Evolutionary conservation across 805 yeast species (phyloP).

Genomic region (Torulaspora franciscae): DNA sequence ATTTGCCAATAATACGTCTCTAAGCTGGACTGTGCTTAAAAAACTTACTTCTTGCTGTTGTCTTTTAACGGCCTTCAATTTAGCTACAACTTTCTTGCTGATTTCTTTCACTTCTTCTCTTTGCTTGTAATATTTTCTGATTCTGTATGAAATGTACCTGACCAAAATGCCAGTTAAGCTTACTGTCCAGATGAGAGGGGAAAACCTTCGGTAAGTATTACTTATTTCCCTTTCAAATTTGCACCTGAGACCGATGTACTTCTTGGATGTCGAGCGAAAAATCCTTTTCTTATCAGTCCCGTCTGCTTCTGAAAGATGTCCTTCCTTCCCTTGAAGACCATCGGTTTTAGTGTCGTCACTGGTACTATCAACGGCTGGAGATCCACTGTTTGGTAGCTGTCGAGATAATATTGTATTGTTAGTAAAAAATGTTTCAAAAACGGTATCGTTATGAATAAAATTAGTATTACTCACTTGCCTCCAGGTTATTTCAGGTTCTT

Average conservation of each 20-base stretch:
- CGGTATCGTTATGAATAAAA: conserved; percentile 5
- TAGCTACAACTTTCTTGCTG: conserved; percentile 45
- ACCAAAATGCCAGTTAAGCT: conserved; percentile 15
- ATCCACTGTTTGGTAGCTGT: conserved; percentile 29
- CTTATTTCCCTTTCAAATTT: conserved; percentile 50
- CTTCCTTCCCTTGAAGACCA: conserved; percentile 38
- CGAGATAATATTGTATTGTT: conserved; percentile 24
- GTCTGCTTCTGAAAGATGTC: conserved; percentile 35
- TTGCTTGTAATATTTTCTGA: conserved; percentile 38
- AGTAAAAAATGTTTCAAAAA: conserved; percentile 11
- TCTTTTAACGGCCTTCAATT: conserved; percentile 45
- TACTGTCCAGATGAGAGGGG: conserved; percentile 16
- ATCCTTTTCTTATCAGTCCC: conserved; percentile 40
- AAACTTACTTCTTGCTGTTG: conserved; percentile 29
- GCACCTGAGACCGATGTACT: conserved; percentile 55
- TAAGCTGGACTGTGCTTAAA: conserved; percentile 64
- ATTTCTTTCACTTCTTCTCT: conserved; percentile 43
- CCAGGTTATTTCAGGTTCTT: conserved; percentile 67
- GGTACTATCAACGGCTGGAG: conserved; percentile 41
- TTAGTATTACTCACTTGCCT: conserved; percentile 55
- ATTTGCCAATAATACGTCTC: conserved; percentile 54
- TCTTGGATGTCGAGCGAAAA: conserved; percentile 71
- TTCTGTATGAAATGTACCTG: conserved; percentile 35
- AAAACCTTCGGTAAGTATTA: conserved; percentile 35
- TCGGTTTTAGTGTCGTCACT: conserved; percentile 37